These are phyloP conservation scores for Penicillium sp. DNA, from an alignment of 2,329 filamentous ascomycete species.

Conservation along the genomic window DNA sequence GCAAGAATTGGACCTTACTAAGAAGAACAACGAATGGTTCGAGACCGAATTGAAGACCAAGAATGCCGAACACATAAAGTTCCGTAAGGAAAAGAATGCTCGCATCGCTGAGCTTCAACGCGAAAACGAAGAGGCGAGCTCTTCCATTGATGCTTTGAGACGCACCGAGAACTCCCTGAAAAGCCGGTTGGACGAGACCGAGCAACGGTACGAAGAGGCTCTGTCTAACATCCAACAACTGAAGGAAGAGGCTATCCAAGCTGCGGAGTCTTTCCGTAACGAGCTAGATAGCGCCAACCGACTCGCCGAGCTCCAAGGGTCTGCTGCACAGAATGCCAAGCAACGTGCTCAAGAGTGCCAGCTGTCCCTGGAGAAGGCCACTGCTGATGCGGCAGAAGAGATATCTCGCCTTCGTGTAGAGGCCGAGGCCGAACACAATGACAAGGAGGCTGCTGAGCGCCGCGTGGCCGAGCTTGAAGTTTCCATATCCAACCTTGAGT, in stretches of 20 bases:
- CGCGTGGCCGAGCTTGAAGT: slow-evolving; percentile 66
- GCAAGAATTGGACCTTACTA: slow-evolving; percentile 85
- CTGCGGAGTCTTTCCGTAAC: slow-evolving; percentile 82
- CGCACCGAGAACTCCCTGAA: slow-evolving; percentile 79
- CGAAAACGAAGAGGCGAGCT: slow-evolving; percentile 79
- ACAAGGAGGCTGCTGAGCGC: slow-evolving; percentile 62
- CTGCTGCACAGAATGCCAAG: slow-evolving; percentile 60
- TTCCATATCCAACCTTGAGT: slow-evolving; percentile 61
- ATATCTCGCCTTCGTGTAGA: slow-evolving; percentile 55
- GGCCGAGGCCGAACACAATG: slow-evolving; percentile 57
- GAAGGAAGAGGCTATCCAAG: slow-evolving; percentile 76
- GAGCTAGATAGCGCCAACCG: slow-evolving; percentile 80
- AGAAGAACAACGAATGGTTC: slow-evolving; percentile 90
- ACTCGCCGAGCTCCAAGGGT: slow-evolving; percentile 70
- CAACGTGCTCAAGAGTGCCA: slow-evolving; percentile 61
- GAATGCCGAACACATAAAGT: slow-evolving; percentile 80
- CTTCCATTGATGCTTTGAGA: slow-evolving; percentile 73
- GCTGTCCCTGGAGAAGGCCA: slow-evolving; percentile 56
- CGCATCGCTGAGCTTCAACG: slow-evolving; percentile 86
- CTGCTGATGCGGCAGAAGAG: slow-evolving; percentile 63
- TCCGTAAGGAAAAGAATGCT: slow-evolving; percentile 90
- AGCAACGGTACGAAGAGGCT: slow-evolving; percentile 82
- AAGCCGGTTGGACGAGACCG: slow-evolving; percentile 77
- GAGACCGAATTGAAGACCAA: slow-evolving; percentile 91
- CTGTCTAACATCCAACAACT: slow-evolving; percentile 80